These are phyloP conservation scores for Nicotiana otophora DNA, from an alignment of 257 asterid species.

Conservation along the genomic window DNA sequence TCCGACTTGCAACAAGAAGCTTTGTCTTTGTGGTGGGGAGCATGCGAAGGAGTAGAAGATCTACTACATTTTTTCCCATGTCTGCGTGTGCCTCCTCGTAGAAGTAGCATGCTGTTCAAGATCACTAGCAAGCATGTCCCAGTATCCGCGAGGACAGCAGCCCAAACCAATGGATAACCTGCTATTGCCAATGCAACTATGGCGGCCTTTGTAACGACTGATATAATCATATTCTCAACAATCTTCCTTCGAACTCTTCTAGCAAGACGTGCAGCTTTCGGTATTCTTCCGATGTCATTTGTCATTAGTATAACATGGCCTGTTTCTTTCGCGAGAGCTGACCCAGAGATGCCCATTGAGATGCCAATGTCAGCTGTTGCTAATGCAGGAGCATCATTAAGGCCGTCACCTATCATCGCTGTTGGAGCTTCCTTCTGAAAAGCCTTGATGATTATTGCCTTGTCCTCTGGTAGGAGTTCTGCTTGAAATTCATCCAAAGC, in stretches of 20 bases:
- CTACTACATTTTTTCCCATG: constrained; percentile 9
- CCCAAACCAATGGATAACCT: constrained; percentile 91
- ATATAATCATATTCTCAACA: constrained; percentile 51
- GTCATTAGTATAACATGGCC: constrained; percentile 73
- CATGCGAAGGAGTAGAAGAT: constrained; percentile 11
- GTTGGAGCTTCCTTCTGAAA: constrained; percentile 58
- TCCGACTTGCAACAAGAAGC: background rate
- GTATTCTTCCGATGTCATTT: constrained; percentile 65
- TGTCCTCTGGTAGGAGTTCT: constrained; percentile 75
- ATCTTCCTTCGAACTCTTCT: constrained; percentile 47
- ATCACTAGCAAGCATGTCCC: constrained; percentile 85
- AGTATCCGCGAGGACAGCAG: constrained; percentile 67
- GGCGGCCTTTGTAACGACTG: constrained; percentile 49
- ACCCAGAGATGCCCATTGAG: constrained; percentile 89
- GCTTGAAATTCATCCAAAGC: constrained; percentile 49
- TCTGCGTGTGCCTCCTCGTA: constrained; percentile 19
- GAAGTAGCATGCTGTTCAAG: constrained; percentile 72
- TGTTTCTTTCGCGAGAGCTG: constrained; percentile 72
- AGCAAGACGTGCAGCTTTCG: constrained; percentile 47
- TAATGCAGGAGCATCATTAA: constrained; percentile 83
- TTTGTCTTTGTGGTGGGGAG: background rate
- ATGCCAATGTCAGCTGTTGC: constrained; percentile 79
- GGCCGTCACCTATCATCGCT: constrained; percentile 86
- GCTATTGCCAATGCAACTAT: constrained; percentile 66
- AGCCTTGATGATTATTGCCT: constrained; percentile 44